Conservation (phyloP, 2,329 filamentous ascomycete genomes). For the Ophiostoma montium region DNA sequence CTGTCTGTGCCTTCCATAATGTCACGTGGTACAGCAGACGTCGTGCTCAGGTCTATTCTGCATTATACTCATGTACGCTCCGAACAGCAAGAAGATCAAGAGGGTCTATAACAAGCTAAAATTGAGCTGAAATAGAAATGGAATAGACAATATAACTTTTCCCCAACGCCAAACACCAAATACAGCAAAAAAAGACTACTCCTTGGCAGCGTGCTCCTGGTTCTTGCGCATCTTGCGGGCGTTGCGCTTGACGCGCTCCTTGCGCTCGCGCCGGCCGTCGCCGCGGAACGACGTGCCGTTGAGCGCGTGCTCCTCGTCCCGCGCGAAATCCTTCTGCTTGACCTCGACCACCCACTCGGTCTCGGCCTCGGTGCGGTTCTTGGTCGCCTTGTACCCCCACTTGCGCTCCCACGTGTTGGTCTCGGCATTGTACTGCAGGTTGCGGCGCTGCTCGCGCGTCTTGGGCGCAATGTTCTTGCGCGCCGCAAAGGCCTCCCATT, state of each 20-base stretch:
- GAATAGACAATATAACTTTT: neutral
- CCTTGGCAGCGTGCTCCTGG: constrained; percentile 30
- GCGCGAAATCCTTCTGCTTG: constrained; percentile 52
- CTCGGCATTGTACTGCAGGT: constrained; percentile 73
- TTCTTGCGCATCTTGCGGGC: constrained; percentile 58
- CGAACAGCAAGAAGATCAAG: no score
- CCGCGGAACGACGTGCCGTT: constrained; percentile 47
- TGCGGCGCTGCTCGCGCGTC: constrained; percentile 57
- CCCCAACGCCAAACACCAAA: neutral
- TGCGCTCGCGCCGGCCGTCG: constrained; percentile 48
- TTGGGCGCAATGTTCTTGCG: constrained; percentile 95
- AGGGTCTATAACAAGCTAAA: neutral
- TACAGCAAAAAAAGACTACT: neutral
- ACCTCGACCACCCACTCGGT: constrained; percentile 88
- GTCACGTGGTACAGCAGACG: no score
- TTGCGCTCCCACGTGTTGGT: constrained; percentile 81
- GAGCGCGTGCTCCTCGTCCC: constrained; percentile 44
- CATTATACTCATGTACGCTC: no score
- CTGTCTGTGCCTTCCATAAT: no score
- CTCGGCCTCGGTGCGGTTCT: constrained; percentile 61
- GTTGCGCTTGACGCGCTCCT: constrained; percentile 57
- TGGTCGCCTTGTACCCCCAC: constrained; percentile 78
- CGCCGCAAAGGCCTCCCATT: constrained; percentile 90
- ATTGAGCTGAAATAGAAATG: neutral
- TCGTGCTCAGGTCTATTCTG: no score